Evolutionary conservation across 352 stramenopile species (phyloP), one percentile per base, ranked within the genome.

Genomic region (Thraustotheca clavata): DNA sequence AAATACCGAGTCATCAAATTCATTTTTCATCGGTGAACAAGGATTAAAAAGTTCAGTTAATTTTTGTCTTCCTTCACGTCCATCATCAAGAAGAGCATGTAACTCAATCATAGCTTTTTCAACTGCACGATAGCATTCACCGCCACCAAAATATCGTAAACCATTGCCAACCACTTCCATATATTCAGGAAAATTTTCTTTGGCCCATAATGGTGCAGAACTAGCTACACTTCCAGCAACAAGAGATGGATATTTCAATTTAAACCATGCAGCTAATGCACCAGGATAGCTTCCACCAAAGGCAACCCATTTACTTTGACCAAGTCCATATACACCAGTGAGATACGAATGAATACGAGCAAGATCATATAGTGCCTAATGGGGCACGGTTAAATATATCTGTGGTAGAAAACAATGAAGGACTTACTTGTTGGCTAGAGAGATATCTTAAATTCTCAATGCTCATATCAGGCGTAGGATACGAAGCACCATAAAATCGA

Each of bases 251-350:
- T 94, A 96, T 69, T 98, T 96, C 55, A 97, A 70, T 52, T 96
- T 94, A 26, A 95, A 78, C 87, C 89, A 98, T 12, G 87, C 89
- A 0, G 91, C 86, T 27, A 99, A 71, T 74, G 97, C 97, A 8
- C 95, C 95, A 4, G 94, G 92, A 75, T 99, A 99, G 59, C 78
- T 96, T 0, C 92, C 95, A n/a, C 94, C 94, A 76, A 97, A 98
- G 2, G 87, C 91, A 33, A 98, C 79, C 92, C 90, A 97, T 68
- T 91, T 87, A 46, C 69, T 74, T 35, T 73, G 63, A 12, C 71
- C 69, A 1, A 96, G 67, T 0, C 81, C 76, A 60, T 91, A 89
- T 62, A 80, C 76, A 34, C 86, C 72, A 22, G 69, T 79, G 55
- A 91, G 63, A 59, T 87, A 93, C 9, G 72, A 65, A 54, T 91